Conservation (phyloP, 2,329 filamentous ascomycete species). For the Xylaria sp. region DNA sequence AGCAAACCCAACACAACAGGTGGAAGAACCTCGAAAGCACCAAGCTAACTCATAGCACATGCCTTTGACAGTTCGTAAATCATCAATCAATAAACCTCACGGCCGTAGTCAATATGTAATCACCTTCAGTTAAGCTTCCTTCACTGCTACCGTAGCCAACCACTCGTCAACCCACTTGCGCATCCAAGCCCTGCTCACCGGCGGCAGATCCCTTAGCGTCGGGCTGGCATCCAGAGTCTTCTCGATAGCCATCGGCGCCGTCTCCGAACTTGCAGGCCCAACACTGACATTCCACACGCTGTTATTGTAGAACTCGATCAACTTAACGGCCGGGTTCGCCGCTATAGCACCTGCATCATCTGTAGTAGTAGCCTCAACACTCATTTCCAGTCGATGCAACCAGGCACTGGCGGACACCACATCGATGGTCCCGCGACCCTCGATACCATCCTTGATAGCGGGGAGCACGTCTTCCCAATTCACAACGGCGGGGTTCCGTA, state of each 20-base stretch:
- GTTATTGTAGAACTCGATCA: slow-evolving; percentile 40
- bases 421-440: neutral
- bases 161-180: slow-evolving; percentile 45
- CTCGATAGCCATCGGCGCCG: slow-evolving; percentile 31
- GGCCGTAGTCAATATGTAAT: neutral
- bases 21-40: neutral
- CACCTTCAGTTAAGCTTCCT: neutral
- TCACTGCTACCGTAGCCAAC: slow-evolving; percentile 21
- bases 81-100: neutral
- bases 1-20: too few species aligned
- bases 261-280: slow-evolving; percentile 23
- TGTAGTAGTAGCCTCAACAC: neutral
- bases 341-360: neutral
- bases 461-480: slow-evolving; percentile 35
- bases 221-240: slow-evolving; percentile 34
- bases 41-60: neutral
- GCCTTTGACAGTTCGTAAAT: neutral
- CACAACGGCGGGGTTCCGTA: slow-evolving; percentile 37
- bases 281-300: slow-evolving; percentile 19
- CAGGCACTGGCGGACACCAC: slow-evolving; percentile 25
- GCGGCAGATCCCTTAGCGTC: slow-evolving; percentile 35
- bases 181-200: slow-evolving; percentile 43
- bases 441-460: slow-evolving; percentile 25
- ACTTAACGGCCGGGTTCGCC: slow-evolving; percentile 41
- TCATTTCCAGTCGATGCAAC: slow-evolving; percentile 22